These are phyloP conservation scores for Oenanthe sinensis DNA, from an alignment of 129 eudicot genomes.

Conservation along the genomic window DNA sequence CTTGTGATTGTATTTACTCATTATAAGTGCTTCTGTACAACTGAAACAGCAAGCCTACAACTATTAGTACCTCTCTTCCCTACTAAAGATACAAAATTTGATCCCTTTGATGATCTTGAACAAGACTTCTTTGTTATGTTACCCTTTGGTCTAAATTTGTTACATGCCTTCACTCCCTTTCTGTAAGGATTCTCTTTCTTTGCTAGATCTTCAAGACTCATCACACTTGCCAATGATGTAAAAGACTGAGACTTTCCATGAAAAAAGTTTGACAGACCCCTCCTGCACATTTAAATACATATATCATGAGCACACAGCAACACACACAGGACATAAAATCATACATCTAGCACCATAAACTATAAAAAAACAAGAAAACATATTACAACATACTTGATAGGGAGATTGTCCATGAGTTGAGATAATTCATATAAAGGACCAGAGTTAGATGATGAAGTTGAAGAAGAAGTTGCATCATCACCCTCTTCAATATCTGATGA, in stretches of 20 bases:
- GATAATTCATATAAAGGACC: conserved; percentile 59
- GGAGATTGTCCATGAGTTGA: conserved; percentile 69
- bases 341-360: background rate
- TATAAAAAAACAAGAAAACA: background rate
- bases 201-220: conserved; percentile 59
- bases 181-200: conserved; percentile 36
- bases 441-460: conserved; percentile 25
- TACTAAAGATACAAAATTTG: conserved; percentile 21
- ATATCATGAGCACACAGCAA: background rate
- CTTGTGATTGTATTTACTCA: background rate
- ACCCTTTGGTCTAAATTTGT: conserved; percentile 42
- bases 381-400: conserved; percentile 41
- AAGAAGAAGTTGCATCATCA: conserved; percentile 34
- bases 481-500: conserved; percentile 22
- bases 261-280: conserved; percentile 65
- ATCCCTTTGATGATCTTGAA: conserved; percentile 16
- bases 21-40: conserved; percentile 15
- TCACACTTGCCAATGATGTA: conserved; percentile 53
- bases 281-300: conserved; percentile 33
- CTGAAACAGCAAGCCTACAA: conserved; percentile 9
- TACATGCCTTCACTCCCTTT: conserved; percentile 39
- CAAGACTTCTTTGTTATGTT: conserved; percentile 41
- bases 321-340: background rate
- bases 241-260: conserved; percentile 74
- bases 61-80: conserved; percentile 8